Evolutionary conservation across 768 basidiomycete species (phyloP).

Genomic region (Boletus edulis): DNA sequence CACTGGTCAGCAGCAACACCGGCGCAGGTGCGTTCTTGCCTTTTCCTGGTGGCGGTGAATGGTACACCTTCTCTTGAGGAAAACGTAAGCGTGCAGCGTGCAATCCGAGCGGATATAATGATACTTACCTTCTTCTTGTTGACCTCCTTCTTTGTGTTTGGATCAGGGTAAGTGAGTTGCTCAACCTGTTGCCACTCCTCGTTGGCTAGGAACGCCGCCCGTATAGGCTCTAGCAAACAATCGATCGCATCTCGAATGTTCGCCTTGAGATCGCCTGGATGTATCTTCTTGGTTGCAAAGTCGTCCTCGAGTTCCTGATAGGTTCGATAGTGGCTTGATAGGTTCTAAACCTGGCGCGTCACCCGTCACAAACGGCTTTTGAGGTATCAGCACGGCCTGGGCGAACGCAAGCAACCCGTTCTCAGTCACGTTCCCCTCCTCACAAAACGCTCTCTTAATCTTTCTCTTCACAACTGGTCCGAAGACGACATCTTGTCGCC

Average conservation of each 20-base stretch:
- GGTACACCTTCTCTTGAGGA: constrained; percentile 72
- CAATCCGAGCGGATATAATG: background rate
- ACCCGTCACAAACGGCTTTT: constrained; percentile 60
- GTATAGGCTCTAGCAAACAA: constrained; percentile 39
- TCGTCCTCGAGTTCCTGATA: constrained; percentile 68
- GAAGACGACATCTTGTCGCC: constrained; percentile 99
- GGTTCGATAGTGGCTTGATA: constrained; percentile 72
- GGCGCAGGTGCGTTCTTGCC: constrained; percentile 47
- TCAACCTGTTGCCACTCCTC: constrained; percentile 80
- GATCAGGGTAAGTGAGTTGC: constrained; percentile 81
- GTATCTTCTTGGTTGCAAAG: constrained; percentile 72
- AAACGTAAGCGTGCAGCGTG: background rate
- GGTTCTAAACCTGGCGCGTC: too few relatives aligned
- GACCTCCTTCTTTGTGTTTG: constrained; percentile 60
- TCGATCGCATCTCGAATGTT: constrained; percentile 73
- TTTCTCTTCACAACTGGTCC: constrained; percentile 83
- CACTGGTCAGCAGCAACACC: background rate
- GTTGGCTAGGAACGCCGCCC: constrained; percentile 59
- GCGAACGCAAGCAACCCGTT: constrained; percentile 90
- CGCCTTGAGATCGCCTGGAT: constrained; percentile 88
- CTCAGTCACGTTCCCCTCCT: constrained; percentile 83
- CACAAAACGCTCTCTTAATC: constrained; percentile 90
- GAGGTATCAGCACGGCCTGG: constrained; percentile 83
- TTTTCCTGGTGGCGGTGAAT: constrained; percentile 79
- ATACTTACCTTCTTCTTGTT: constrained; percentile 55